phyloP scores from a whole-genome alignment of 805 yeast species.

The Saturnispora silvae region DNA sequence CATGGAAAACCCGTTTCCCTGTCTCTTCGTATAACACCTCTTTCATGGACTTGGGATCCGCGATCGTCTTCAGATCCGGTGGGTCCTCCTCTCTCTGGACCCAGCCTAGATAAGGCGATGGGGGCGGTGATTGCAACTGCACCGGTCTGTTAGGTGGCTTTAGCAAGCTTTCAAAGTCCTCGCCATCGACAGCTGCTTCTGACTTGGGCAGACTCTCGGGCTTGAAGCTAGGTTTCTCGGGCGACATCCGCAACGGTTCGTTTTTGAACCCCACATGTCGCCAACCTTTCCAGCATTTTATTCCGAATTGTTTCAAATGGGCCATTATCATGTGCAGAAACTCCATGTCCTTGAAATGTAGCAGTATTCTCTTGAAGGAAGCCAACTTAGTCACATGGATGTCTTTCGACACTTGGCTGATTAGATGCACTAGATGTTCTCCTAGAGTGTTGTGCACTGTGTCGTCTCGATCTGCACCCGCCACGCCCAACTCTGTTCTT shows the following conservation, averaged over 20 bases:
- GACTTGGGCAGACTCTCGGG: slow-evolving; percentile 1
- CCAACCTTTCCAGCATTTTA: slow-evolving; percentile 8
- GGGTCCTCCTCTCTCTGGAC: slow-evolving; percentile 24
- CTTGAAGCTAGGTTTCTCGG: neutral
- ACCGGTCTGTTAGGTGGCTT: slow-evolving; percentile 22
- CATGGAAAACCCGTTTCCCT: slow-evolving; percentile 5
- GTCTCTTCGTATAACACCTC: slow-evolving; percentile 9
- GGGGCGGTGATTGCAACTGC: slow-evolving; percentile 28
- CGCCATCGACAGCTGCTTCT: neutral
- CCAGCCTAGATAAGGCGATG: slow-evolving; percentile 27
- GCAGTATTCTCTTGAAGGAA: slow-evolving; percentile 4
- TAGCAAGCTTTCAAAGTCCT: slow-evolving; percentile 7
- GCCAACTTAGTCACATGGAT: neutral
- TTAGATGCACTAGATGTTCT: no score
- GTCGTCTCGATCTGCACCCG: no score
- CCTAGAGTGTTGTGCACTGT: no score
- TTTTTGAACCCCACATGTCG: neutral
- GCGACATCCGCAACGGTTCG: neutral
- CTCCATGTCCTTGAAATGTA: slow-evolving; percentile 3
- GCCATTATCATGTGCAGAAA: neutral
- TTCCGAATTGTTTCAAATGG: slow-evolving; percentile 4
- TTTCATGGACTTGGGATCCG: slow-evolving; percentile 21
- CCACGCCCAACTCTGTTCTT: no score
- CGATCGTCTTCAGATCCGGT: slow-evolving; percentile 21
- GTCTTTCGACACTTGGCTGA: no score